These are phyloP conservation scores for Nicotiana sylvestris DNA, from an alignment of 257 asterid genomes.

Conservation along the genomic window DNA sequence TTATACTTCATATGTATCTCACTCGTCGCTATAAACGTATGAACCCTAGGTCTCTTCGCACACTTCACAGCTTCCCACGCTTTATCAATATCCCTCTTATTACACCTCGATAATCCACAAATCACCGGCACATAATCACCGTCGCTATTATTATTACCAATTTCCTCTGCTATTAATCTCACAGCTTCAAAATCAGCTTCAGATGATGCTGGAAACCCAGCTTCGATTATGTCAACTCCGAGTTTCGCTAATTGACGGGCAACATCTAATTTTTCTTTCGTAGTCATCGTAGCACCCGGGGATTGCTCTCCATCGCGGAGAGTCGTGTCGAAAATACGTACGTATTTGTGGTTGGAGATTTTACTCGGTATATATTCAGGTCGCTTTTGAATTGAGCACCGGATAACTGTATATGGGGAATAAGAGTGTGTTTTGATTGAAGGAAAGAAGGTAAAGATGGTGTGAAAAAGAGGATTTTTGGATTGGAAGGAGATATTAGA, in stretches of 20 bases:
- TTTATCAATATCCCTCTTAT: slow-evolving; percentile 74
- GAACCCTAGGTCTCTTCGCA: slow-evolving; percentile 85
- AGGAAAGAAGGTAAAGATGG: not conserved
- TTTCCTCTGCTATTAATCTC: slow-evolving; percentile 63
- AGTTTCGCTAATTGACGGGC: slow-evolving; percentile 80
- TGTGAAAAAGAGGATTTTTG: not conserved
- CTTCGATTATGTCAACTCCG: slow-evolving; percentile 94
- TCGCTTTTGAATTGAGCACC: slow-evolving; percentile 8
- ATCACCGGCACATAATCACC: slow-evolving; percentile 64
- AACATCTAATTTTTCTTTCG: slow-evolving; percentile 79
- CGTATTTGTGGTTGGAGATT: slow-evolving; percentile 77
- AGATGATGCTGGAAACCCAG: slow-evolving; percentile 93
- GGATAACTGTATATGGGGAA: not conserved
- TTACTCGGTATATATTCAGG: slow-evolving; percentile 73
- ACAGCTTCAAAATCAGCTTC: slow-evolving; percentile 88
- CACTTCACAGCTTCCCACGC: slow-evolving; percentile 91
- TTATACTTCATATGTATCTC: slow-evolving; percentile 84
- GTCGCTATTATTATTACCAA: slow-evolving; percentile 38
- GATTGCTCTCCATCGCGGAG: slow-evolving; percentile 99
- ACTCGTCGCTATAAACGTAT: slow-evolving; percentile 94
- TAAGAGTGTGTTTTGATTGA: not conserved
- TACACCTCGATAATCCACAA: slow-evolving; percentile 90
- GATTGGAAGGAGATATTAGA: not conserved
- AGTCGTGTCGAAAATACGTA: slow-evolving; percentile 92
- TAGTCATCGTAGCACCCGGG: slow-evolving; percentile 98